These are phyloP conservation scores for Penicillium sp. DNA, from an alignment of 2,329 filamentous ascomycete species.

Conservation along the genomic window DNA sequence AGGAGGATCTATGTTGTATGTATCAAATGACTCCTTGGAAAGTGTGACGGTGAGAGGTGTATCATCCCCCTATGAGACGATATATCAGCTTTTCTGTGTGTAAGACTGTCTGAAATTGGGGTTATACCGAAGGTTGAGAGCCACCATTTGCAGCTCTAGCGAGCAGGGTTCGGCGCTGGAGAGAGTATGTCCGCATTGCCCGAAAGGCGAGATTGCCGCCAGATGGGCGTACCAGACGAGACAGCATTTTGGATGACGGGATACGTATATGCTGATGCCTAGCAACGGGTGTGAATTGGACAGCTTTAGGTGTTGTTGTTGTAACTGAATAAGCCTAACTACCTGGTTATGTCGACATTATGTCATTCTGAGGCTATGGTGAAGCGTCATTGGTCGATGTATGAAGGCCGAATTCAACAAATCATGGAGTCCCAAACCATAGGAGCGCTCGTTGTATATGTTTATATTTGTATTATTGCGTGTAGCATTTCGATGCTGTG, in stretches of 20 bases:
- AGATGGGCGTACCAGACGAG: background rate
- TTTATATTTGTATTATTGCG: no score
- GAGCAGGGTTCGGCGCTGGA: background rate
- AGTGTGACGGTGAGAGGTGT: slow-evolving; percentile 82
- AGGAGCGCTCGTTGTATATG: no score
- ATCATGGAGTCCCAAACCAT: background rate
- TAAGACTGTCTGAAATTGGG: background rate
- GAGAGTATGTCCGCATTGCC: background rate
- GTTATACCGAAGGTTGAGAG: background rate
- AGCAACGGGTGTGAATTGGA: background rate
- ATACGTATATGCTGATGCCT: background rate
- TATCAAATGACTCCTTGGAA: slow-evolving; percentile 95
- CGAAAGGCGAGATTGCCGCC: background rate
- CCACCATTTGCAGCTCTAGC: background rate
- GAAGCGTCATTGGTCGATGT: slow-evolving; percentile 8
- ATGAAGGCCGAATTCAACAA: background rate
- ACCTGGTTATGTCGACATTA: slow-evolving; percentile 4
- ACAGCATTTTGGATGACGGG: background rate
- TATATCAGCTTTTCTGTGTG: background rate
- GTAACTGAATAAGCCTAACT: background rate
- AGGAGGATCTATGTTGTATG: slow-evolving; percentile 92
- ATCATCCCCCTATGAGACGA: slow-evolving; percentile 67
- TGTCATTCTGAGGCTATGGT: slow-evolving; percentile 8
- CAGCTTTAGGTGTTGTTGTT: background rate
- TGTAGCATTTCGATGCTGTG: no score